phyloP scores from a whole-genome alignment of 2,329 filamentous ascomycete genomes.

The Fusarium newnesense region DNA sequence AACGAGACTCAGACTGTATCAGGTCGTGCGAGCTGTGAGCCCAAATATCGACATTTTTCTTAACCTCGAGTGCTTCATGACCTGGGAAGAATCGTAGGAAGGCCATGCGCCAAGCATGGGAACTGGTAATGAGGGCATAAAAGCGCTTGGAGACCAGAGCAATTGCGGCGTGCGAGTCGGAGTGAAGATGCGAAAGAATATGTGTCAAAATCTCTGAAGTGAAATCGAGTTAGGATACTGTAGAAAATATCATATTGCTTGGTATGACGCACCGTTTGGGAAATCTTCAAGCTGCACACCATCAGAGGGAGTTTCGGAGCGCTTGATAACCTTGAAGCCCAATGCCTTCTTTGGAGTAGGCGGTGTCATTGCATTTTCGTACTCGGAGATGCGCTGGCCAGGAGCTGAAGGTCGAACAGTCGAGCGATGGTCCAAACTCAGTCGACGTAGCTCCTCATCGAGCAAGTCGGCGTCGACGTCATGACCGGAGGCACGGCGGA shows the following conservation, averaged over 20 bases:
- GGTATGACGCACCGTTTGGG: constrained; percentile 77
- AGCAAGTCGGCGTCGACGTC: constrained; percentile 56
- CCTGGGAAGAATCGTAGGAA: constrained; percentile 93
- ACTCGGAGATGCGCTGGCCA: constrained; percentile 67
- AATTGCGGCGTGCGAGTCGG: constrained; percentile 82
- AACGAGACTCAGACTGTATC: constrained; percentile 77
- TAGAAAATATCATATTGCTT: neutral
- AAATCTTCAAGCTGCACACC: constrained; percentile 66
- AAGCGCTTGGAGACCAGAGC: constrained; percentile 90
- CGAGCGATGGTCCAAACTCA: constrained; percentile 56
- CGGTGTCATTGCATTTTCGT: constrained; percentile 68
- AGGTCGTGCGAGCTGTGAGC: constrained; percentile 61
- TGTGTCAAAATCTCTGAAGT: constrained; percentile 87
- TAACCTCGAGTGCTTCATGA: constrained; percentile 57
- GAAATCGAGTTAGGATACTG: constrained; percentile 23
- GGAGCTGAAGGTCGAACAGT: constrained; percentile 48
- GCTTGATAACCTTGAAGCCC: constrained; percentile 67
- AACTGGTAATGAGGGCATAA: constrained; percentile 85
- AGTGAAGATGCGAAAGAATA: constrained; percentile 88
- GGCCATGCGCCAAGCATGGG: constrained; percentile 92
- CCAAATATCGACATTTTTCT: constrained; percentile 51
- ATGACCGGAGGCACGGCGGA: constrained; percentile 43
- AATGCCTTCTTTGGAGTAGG: constrained; percentile 58
- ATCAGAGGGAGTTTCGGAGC: constrained; percentile 51
- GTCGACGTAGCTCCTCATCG: constrained; percentile 61